These are phyloP conservation scores for Hylodesmum podocarpum DNA, from an alignment of 306 rosid genomes.

Conservation along the genomic window DNA sequence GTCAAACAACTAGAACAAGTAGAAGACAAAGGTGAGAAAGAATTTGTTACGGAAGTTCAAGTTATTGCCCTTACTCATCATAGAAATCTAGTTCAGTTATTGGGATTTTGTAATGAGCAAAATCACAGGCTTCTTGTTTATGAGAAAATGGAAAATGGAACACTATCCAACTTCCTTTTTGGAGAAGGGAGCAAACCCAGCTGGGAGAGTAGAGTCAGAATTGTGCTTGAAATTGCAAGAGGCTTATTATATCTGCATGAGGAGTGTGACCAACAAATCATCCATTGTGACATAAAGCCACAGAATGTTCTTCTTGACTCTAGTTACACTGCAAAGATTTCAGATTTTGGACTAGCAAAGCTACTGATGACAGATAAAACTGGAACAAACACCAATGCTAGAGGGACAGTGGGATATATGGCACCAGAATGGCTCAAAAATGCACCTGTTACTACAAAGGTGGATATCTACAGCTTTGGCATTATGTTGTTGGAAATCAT, in stretches of 20 bases:
- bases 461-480: constrained; percentile 43
- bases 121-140: constrained; percentile 39
- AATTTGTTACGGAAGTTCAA: constrained; percentile 41
- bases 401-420: constrained; percentile 50
- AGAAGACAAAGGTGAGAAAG: constrained; percentile 33
- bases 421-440: constrained; percentile 49
- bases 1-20: constrained; percentile 31
- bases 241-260: constrained; percentile 40
- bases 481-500: constrained; percentile 39
- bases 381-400: constrained; percentile 28
- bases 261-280: constrained; percentile 40
- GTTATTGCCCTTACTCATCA: constrained; percentile 41
- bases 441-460: constrained; percentile 39
- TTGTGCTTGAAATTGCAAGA: constrained; percentile 33
- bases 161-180: constrained; percentile 28
- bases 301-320: constrained; percentile 44
- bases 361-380: constrained; percentile 27
- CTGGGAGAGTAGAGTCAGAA: constrained; percentile 31
- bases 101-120: constrained; percentile 37
- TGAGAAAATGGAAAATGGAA: constrained; percentile 38
- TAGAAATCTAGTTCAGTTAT: constrained; percentile 33
- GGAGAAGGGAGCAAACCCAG: constrained; percentile 28
- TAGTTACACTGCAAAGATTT: constrained; percentile 25
- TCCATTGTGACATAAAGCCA: constrained; percentile 45
- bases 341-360: constrained; percentile 43